phyloP scores from a whole-genome alignment of 2,329 filamentous ascomycete species.

The Penicillium rolfsii region DNA sequence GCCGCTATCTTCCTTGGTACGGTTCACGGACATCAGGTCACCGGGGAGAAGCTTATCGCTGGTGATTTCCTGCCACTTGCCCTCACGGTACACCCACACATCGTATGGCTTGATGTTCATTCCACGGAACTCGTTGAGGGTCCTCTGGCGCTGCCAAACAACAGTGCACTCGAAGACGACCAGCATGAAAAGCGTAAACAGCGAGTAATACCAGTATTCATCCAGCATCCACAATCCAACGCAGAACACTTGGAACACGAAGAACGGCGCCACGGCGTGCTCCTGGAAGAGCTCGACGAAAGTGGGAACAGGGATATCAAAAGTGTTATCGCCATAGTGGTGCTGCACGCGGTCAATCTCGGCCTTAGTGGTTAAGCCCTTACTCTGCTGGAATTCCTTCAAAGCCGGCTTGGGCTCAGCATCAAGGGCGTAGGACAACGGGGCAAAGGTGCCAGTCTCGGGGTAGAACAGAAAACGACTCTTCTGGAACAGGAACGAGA shows the following conservation, averaged over 20 bases:
- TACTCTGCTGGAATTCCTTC: slow-evolving; percentile 75
- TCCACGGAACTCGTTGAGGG: slow-evolving; percentile 91
- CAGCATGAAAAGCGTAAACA: slow-evolving; percentile 98
- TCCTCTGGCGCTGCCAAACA: slow-evolving; percentile 97
- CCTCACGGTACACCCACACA: slow-evolving; percentile 84
- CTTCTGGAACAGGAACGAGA: slow-evolving; percentile 97
- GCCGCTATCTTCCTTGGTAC: slow-evolving; percentile 95
- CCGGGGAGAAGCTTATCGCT: slow-evolving; percentile 93
- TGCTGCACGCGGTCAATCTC: slow-evolving; percentile 81
- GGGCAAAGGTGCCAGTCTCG: slow-evolving; percentile 73
- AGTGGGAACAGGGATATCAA: slow-evolving; percentile 95
- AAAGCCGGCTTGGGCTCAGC: slow-evolving; percentile 79
- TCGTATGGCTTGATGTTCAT: slow-evolving; percentile 99
- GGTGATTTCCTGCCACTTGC: slow-evolving; percentile 83
- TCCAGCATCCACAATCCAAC: slow-evolving; percentile 98
- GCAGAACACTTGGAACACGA: slow-evolving; percentile 98
- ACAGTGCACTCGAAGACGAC: slow-evolving; percentile 97
- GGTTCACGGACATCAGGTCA: slow-evolving; percentile 86
- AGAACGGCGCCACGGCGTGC: slow-evolving; percentile 97
- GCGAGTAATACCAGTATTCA: slow-evolving; percentile 99
- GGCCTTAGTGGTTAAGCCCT: slow-evolving; percentile 72
- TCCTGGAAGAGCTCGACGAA: slow-evolving; percentile 97
- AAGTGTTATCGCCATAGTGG: slow-evolving; percentile 94
- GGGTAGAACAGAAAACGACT: slow-evolving; percentile 86
- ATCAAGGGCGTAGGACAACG: slow-evolving; percentile 83